Base-by-base conservation (phyloP, 2,329 filamentous ascomycete genomes). In the Nigrospora sphaerica region DNA sequence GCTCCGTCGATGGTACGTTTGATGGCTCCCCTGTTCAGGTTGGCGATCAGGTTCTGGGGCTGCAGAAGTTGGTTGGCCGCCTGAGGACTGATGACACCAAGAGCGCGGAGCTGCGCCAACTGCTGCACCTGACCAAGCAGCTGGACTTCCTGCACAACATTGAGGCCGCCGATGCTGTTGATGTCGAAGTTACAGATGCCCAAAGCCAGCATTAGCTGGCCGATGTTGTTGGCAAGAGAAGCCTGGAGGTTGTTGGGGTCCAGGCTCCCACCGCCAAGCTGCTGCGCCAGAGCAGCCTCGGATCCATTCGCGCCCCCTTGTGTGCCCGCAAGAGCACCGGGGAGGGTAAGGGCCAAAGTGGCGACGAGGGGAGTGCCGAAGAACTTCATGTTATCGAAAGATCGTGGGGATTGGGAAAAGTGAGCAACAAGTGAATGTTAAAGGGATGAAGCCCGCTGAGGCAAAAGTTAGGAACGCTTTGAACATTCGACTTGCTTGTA, bases 41-140 rank as follows among this genome's bases (percentile, higher is more conserved):
- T 57, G 39, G 49, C 53, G 6, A 54, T 50, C 28, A 60, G 35
- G 18, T 58, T 42, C 44, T 58, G 57, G 42, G 54, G 52, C 33
- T 55, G 54, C 10, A 61, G 40, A 9, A 61, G 49, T 39, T 57
- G 55, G 23, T 54, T 49, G 39, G 59, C 47, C 19, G 51, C 46
- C 39, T 50, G 40, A 7, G 54, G 48, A 41, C 53, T 57, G 50
- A 61, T 49, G 23, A 59, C 38, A 13, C 57, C 59, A 23, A 61
- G 56, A 14, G 49, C 46, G 46, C 59, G 51, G 32, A 60, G 55
- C 34, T 61, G 59, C 11, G 49, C 45, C 16, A 60, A 48, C 17
- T 60, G 57, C 44, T 61, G 58, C 16, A 61, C 56, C 33, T 60
- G 59, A 34, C 57, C 53, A 18, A 61, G 50, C 6, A 61, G 53